phyloP scores from a whole-genome alignment of 192 early-diverging fungal species.

The Entomortierella lignicola region DNA sequence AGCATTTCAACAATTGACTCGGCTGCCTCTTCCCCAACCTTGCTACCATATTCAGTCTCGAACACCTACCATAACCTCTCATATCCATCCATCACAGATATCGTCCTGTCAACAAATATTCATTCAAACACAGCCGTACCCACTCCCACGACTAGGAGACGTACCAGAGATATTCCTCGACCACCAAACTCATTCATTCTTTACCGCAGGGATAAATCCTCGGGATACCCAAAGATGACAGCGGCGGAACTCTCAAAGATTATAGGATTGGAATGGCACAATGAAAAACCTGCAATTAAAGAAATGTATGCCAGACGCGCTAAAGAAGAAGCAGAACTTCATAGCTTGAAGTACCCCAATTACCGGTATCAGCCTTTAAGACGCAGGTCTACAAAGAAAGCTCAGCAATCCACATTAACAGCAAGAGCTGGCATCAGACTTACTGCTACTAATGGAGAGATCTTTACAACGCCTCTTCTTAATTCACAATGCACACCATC shows the following conservation, averaged over 20 bases:
- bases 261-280: constrained; percentile 33
- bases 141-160: too few relatives aligned
- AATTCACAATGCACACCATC: too few relatives aligned
- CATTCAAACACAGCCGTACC: too few relatives aligned
- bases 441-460: not conserved
- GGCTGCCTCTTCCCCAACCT: too few relatives aligned
- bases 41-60: too few relatives aligned
- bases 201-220: constrained; percentile 37
- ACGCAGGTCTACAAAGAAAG: constrained; percentile 20
- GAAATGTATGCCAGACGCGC: constrained; percentile 35
- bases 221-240: constrained; percentile 22
- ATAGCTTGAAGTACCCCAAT: constrained; percentile 30
- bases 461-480: too few relatives aligned
- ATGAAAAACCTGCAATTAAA: constrained; percentile 25
- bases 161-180: constrained; percentile 37
- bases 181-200: constrained; percentile 57
- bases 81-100: too few relatives aligned
- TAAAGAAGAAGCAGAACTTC: constrained; percentile 24
- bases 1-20: too few relatives aligned
- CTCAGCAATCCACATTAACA: constrained; percentile 9
- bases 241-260: constrained; percentile 46
- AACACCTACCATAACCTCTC: too few relatives aligned
- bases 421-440: not conserved
- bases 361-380: constrained; percentile 54
- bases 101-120: not conserved